Base-by-base conservation (phyloP, 2,329 filamentous ascomycete genomes). In the Macrophomina phaseolina region DNA sequence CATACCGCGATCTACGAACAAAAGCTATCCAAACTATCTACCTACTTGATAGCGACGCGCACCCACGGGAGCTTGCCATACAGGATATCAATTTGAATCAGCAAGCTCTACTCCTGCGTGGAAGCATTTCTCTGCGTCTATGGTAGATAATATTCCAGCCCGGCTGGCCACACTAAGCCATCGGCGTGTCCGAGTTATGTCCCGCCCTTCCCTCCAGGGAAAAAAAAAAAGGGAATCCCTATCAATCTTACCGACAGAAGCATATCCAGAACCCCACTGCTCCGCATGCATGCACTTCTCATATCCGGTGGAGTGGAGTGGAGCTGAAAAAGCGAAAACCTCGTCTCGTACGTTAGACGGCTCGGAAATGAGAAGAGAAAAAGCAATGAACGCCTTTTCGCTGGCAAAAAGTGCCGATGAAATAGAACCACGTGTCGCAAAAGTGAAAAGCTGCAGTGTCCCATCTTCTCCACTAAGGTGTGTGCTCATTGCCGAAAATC, bases 401-500 rank as follows among this genome's bases (percentile, higher is more conserved):
- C 58, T 62, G 42, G 32, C 58, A n/a, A 6, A 5, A 12, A 36
- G 58, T 62, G 58, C 58, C 58, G 58, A 42, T 62, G 58, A 38
- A 42, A 38, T 18, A 12, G 16, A 14, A 46, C 8, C 28, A 8
- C 23, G 18, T 52, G 28, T 42, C 18, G 8, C 30, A 62, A 28
- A 62, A 49, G 18, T 38, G 34, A 49, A 38, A 62, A 55, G 8
- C 34, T 16, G 45, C 42, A 62, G 49, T 40, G 58, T 38, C 49
- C 58, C 30, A 40, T 48, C 36, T 38, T 12, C 42, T 49, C 58
- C 30, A 30, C 34, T 38, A 5, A 16, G 32, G 16, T 11, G 7
- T 49, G 28, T 62, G 56, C 58, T 12, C 58, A 62, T 62, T 62
- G 58, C 58, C 34, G 32, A 4, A 61, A 61, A 49, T n/a, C 7